Conservation (phyloP, 2,329 filamentous ascomycete genomes). For the Raffaelea albimanens region DNA sequence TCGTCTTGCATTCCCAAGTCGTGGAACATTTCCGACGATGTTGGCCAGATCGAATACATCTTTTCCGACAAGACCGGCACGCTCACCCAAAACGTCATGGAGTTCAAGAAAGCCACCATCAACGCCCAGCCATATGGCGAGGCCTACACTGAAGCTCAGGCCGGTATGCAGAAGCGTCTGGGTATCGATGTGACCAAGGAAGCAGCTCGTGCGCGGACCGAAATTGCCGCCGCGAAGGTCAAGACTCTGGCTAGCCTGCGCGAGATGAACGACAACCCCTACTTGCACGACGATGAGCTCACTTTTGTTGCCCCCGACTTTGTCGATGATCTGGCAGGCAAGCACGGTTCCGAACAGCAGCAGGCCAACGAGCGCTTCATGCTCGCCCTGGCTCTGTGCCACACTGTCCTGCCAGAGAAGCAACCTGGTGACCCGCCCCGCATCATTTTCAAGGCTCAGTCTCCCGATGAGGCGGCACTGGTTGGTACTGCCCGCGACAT, state of each 20-base stretch:
- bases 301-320: conserved; percentile 92
- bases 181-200: conserved; percentile 83
- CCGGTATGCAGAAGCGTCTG: conserved; percentile 87
- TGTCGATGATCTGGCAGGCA: conserved; percentile 70
- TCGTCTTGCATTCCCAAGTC: conserved; percentile 95
- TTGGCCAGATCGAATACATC: conserved; percentile 98
- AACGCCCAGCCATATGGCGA: conserved; percentile 96
- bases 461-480: conserved; percentile 88
- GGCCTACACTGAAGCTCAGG: conserved; percentile 93
- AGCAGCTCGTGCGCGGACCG: conserved; percentile 56
- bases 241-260: conserved; percentile 66
- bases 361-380: conserved; percentile 81
- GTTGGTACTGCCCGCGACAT: conserved; percentile 91
- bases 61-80: conserved; percentile 39
- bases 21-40: conserved; percentile 97
- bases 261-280: conserved; percentile 77
- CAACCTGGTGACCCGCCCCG: conserved; percentile 81
- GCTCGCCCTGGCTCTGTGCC: conserved; percentile 89
- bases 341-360: conserved; percentile 67
- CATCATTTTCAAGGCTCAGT: conserved; percentile 95
- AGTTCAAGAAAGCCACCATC: conserved; percentile 97
- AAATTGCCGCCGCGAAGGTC: conserved; percentile 70
- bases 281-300: conserved; percentile 77
- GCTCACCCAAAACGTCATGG: conserved; percentile 42
- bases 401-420: conserved; percentile 88